Base-by-base conservation (phyloP, 495 filamentous ascomycete species). In the Trichoderma parareesei region DNA sequence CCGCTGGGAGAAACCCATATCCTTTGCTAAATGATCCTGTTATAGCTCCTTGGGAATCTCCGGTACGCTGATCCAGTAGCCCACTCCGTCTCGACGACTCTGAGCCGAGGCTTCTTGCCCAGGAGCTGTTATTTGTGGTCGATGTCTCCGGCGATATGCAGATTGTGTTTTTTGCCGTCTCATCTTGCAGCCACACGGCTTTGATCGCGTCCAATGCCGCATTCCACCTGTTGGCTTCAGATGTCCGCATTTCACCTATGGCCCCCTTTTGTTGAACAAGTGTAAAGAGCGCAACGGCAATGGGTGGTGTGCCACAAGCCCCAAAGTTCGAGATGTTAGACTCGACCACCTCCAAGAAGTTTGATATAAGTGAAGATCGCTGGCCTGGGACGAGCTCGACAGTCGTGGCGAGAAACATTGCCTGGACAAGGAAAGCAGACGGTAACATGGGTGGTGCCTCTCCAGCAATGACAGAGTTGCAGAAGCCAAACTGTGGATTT, bases 351-450 rank as follows among this genome's bases (percentile, higher is more conserved):
- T 72, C 71, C 5, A 61, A 33, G 33, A 73, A 53, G 16, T 43
- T 61, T 57, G 46, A 37, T 33, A 7, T 5, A 69, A 38, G 1
- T 13, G 42, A 20, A 53, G 37, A 16, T 63, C 67, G 6, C 64
- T 48, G 7, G 33, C 40, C 13, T 20, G 70, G 66, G 14, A 66
- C 66, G 11, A 60, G 42, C 7, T 69, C 20, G 5, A 64, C 62
- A 9, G 40, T 64, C 3, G 69, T 67, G 67, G 69, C 70, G 10
- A 73, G 60, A 35, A 69, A 72, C 5, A 69, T 46, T 42, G 63
- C 63, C 42, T 68, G 67, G 27, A 67, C 27, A 16, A 72, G 46
- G 59, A 71, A 72, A 11, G 69, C 65, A 5, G 71, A 72, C 20
- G 71, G 71, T 11, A 67, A 63, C 53, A 49, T 61, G 62, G 62